Base-by-base conservation (phyloP, 495 filamentous ascomycete species). In the Xylaria cubensis region DNA sequence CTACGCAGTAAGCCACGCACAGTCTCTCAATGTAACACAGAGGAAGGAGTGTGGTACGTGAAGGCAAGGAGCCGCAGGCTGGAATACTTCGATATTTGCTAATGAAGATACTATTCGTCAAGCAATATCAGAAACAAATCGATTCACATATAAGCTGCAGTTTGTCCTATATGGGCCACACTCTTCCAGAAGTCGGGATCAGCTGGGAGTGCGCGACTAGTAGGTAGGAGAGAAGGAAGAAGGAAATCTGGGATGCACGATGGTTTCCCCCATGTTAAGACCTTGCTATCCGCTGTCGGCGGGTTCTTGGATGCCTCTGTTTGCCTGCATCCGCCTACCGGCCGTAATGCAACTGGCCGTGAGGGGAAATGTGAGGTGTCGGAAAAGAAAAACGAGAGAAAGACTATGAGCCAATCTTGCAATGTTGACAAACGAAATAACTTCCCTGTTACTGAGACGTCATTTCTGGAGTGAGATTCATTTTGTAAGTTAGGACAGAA, bases 21-120 rank as follows among this genome's bases (percentile, higher is more conserved):
- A 79, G 82, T 3, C 83, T 79, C 68, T 82, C 80, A 34, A 87
- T 50, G 70, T 83, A 86, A 74, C 80, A 74, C 29, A 68, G 67
- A n/a, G 75, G 78, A 32, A 72, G 72, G 44, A 73, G 51, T 4
- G 10, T 56, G 48, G 10, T 59, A 41, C 69, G 26, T 24, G 53
- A 29, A 68, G 26, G n/a, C 42, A 42, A 42, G 19, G 13, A 3
- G 24, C 6, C 12, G 26, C 6, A 12, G 55, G 19, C 32, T 21
- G 32, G 53, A 62, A 63, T 64, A 34, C 19, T n/a, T 70, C 39
- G 68, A 5, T 24, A 42, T 13, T 41, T 41, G 19, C 4, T 26
- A 12, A 12, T 17, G 19, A n/a, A 24, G 21, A 63, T 24, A 24
- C 61, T 17, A 2, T n/a, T 26, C 26, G 39, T 63, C 10, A 21